Percentiles rank a stretch among this genome's conserved stretches.
Conservation (phyloP, 306 rosid genomes). For the Benincasa hispida region DNA sequence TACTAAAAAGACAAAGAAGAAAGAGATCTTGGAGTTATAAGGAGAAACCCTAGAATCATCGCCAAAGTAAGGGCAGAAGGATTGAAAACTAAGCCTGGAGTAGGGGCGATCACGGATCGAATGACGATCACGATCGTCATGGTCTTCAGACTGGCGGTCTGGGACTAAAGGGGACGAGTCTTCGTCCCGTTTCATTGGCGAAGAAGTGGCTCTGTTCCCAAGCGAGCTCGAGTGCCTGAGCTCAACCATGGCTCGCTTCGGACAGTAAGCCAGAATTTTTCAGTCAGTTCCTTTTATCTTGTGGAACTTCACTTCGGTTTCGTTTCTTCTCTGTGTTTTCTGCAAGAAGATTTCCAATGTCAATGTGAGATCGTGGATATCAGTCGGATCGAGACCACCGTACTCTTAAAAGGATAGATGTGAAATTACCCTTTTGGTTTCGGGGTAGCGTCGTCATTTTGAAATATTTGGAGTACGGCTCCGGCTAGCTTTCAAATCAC, state of each 20-base stretch:
- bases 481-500: background rate
- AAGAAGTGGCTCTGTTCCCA: slow-evolving; percentile 59
- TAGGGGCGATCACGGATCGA: slow-evolving; percentile 68
- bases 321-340: background rate
- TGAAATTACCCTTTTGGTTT: background rate
- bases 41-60: slow-evolving; percentile 80
- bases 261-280: slow-evolving; percentile 22
- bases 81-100: slow-evolving; percentile 30
- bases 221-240: slow-evolving; percentile 61
- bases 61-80: slow-evolving; percentile 30
- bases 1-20: slow-evolving; percentile 26
- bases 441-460: slow-evolving; percentile 4
- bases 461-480: background rate
- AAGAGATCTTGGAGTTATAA: slow-evolving; percentile 60
- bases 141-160: slow-evolving; percentile 33
- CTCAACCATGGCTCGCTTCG: slow-evolving; percentile 82
- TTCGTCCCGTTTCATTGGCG: slow-evolving; percentile 83
- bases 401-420: background rate
- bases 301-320: background rate
- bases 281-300: background rate
- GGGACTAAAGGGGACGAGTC: slow-evolving; percentile 54
- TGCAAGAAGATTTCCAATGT: slow-evolving; percentile 1
- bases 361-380: slow-evolving; percentile 9
- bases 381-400: slow-evolving; percentile 6
- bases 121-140: slow-evolving; percentile 56